Conservation (phyloP, 768 basidiomycete genomes). For the Boletus eberwhitei region DNA sequence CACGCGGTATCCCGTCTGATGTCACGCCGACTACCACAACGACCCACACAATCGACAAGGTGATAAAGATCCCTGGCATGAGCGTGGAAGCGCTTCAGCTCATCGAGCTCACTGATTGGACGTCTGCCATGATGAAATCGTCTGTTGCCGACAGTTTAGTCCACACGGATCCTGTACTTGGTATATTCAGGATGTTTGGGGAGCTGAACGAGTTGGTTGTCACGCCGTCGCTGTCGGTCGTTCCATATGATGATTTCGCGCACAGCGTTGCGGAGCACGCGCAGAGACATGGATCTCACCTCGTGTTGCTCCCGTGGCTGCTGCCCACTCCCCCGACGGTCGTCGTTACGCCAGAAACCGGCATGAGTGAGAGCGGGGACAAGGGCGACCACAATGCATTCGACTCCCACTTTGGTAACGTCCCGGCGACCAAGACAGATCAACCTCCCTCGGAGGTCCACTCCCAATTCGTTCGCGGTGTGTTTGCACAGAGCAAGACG, state of each 20-base stretch:
- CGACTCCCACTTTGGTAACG: conserved; percentile 54
- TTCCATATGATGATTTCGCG: conserved; percentile 72
- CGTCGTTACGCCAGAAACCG: neutral
- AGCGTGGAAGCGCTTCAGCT: conserved; percentile 77
- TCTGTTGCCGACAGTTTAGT: conserved; percentile 65
- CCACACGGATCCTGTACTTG: conserved; percentile 67
- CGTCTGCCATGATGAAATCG: conserved; percentile 61
- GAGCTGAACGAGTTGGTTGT: conserved; percentile 67
- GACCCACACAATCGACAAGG: neutral
- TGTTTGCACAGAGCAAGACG: conserved; percentile 65
- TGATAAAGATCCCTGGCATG: conserved; percentile 30
- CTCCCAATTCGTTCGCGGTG: conserved; percentile 78
- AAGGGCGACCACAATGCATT: conserved; percentile 56
- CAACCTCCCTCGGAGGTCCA: conserved; percentile 55
- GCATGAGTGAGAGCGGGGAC: neutral
- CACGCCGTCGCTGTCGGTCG: conserved; percentile 64
- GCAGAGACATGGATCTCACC: conserved; percentile 52
- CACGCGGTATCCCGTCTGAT: conserved; percentile 8
- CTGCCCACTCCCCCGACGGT: conserved; percentile 33
- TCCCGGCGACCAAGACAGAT: conserved; percentile 25
- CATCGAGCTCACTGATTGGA: conserved; percentile 74
- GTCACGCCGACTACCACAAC: conserved; percentile 11
- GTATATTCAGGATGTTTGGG: conserved; percentile 74
- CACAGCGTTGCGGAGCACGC: conserved; percentile 69
- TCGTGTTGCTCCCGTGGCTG: conserved; percentile 84